Percentiles rank a stretch among this genome's conserved stretches.
Conservation (phyloP, 1,284 basidiomycete genomes). For the Malassezia slooffiae region DNA sequence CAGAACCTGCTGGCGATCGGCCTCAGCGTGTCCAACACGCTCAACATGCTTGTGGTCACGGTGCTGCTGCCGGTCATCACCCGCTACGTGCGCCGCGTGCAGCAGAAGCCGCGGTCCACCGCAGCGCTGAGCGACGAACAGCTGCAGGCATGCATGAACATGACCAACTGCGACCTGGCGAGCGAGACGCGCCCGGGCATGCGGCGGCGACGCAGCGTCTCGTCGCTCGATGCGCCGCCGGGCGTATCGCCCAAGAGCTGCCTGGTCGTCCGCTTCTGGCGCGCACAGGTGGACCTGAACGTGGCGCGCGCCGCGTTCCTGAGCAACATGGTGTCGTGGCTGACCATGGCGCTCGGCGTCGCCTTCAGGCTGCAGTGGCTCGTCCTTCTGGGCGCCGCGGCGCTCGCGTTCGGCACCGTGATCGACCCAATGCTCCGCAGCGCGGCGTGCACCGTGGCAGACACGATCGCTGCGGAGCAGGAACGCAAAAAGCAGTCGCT, state of each 20-base stretch:
- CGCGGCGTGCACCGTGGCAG: slow-evolving; percentile 9
- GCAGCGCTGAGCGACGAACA: background rate
- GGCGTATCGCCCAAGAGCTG: slow-evolving; percentile 3
- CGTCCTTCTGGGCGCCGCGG: slow-evolving; percentile 5
- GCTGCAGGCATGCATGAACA: background rate
- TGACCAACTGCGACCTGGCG: no score
- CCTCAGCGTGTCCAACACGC: slow-evolving; percentile 6
- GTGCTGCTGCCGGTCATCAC: background rate
- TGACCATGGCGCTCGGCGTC: slow-evolving; percentile 3
- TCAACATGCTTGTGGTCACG: slow-evolving; percentile 1
- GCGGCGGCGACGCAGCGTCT: no score
- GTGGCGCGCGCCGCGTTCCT: slow-evolving; percentile 2
- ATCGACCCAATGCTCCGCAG: slow-evolving; percentile 13
- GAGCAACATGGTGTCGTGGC: slow-evolving; percentile 6
- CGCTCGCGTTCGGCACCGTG: slow-evolving; percentile 2
- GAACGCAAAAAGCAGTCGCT: background rate
- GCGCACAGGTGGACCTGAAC: slow-evolving; percentile 10
- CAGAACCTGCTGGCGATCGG: slow-evolving; percentile 1
- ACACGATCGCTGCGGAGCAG: slow-evolving; percentile 6
- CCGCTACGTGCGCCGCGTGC: background rate
- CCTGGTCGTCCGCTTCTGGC: slow-evolving; percentile 9
- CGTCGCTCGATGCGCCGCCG: slow-evolving; percentile 1
- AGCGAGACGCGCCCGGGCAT: background rate
- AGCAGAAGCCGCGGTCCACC: background rate
- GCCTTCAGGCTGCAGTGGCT: background rate